Percentiles rank a stretch among this genome's conserved stretches.
Evolutionary conservation across 352 stramenopile genomes (phyloP).

Genomic region (Hyaloperonospora arabidopsidis): DNA sequence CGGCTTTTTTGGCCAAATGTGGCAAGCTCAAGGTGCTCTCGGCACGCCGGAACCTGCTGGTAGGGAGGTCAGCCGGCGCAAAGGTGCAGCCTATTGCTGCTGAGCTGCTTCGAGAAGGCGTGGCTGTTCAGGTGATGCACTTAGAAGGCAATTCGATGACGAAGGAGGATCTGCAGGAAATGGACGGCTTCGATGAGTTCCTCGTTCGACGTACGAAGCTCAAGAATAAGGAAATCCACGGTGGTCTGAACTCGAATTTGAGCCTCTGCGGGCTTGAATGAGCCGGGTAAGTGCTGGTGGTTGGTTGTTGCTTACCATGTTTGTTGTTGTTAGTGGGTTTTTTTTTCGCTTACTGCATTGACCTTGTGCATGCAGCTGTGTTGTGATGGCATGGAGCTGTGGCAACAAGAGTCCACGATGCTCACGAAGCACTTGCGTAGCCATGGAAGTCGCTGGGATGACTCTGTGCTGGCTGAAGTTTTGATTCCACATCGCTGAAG

Average conservation of each 20-base stretch:
- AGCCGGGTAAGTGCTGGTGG: background rate
- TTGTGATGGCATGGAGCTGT: too few relatives aligned
- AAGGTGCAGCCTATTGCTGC: slow-evolving; percentile 42
- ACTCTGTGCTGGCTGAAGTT: background rate
- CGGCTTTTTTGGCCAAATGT: slow-evolving; percentile 43
- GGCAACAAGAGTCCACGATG: too few relatives aligned
- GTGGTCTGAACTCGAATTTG: slow-evolving; percentile 64
- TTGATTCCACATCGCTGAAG: too few relatives aligned
- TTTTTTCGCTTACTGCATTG: too few relatives aligned
- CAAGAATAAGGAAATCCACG: slow-evolving; percentile 86
- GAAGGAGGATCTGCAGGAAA: slow-evolving; percentile 67
- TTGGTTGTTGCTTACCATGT: too few relatives aligned
- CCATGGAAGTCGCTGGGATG: too few relatives aligned
- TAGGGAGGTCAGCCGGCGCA: slow-evolving; percentile 11
- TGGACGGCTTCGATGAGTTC: slow-evolving; percentile 75
- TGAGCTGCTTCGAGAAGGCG: slow-evolving; percentile 42
- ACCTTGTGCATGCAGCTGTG: too few relatives aligned
- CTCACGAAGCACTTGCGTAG: too few relatives aligned
- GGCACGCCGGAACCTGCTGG: slow-evolving; percentile 46
- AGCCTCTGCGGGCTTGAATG: slow-evolving; percentile 78
- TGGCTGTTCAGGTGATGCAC: slow-evolving; percentile 74
- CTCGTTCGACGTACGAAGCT: slow-evolving; percentile 61
- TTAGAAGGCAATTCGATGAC: slow-evolving; percentile 73
- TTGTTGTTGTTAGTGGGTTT: too few relatives aligned
- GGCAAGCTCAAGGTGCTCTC: slow-evolving; percentile 69